Conservation (phyloP, 164 flowering plant genomes). For the Taxillus chinensis region DNA sequence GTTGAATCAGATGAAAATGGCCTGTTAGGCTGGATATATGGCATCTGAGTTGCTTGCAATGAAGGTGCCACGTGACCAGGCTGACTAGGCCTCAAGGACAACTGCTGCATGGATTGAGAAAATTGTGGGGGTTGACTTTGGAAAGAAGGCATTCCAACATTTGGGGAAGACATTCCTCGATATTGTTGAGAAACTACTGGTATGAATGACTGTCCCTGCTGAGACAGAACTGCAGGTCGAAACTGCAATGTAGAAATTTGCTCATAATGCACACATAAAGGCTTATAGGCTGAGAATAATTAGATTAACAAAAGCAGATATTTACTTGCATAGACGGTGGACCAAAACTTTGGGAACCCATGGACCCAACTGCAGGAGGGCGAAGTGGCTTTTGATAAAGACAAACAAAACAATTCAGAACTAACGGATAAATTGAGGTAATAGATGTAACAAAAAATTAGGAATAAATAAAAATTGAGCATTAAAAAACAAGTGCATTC, state of each 20-base stretch:
- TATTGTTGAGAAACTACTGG: slow-evolving; percentile 50
- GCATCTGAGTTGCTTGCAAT: slow-evolving; percentile 45
- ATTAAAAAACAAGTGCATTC: too few relatives aligned
- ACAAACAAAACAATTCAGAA: neutral
- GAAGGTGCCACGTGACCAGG: slow-evolving; percentile 48
- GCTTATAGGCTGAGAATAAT: neutral
- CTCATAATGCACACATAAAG: neutral
- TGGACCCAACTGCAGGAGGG: slow-evolving; percentile 45
- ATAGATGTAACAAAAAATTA: too few relatives aligned
- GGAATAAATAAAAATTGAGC: too few relatives aligned
- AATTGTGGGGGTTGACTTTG: slow-evolving; percentile 56
- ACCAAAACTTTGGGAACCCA: slow-evolving; percentile 50
- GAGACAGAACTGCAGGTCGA: slow-evolving; percentile 54
- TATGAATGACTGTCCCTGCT: slow-evolving; percentile 49
- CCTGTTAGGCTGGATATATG: slow-evolving; percentile 43
- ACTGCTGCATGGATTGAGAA: slow-evolving; percentile 69
- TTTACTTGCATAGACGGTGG: slow-evolving; percentile 55
- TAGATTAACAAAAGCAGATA: neutral
- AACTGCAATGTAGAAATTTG: slow-evolving; percentile 34
- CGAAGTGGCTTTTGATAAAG: slow-evolving; percentile 32
- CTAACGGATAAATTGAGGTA: too few relatives aligned
- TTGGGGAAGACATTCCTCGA: slow-evolving; percentile 31
- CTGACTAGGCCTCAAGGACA: slow-evolving; percentile 48
- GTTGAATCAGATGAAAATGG: slow-evolving; percentile 34
- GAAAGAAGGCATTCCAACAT: slow-evolving; percentile 35